Evolutionary conservation across 805 yeast species (phyloP), one percentile per base, ranked within the genome.

Genomic region (Candida krabiensis): DNA sequence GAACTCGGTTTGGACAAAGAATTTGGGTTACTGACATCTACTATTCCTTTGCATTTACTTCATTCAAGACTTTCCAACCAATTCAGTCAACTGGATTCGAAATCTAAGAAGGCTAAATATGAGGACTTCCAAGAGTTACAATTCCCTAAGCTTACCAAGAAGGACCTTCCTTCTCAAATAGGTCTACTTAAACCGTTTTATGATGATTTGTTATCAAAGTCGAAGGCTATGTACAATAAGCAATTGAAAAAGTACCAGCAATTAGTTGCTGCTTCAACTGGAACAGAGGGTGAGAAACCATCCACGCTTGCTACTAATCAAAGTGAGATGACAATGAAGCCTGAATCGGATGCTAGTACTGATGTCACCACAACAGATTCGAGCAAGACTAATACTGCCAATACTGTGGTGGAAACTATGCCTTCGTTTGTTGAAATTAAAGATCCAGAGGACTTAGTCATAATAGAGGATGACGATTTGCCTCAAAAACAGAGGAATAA

Each of bases 1-100:
- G 98, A 91, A 49, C 69, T 93, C 33, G 99, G 99, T 0, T 67
- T 93, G 37, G 98, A 91, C 54, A 86, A 83, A 53, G 99, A 93
- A 60, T 84, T 88, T 59, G 90, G 91, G 9, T 68, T 91, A 57
- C 64, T 89, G 34, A 83, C 90, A 19, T 75, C 90, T 3, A 78
- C 96, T 0, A 88, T 93, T 19, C 99, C 99, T 2, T 69, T 95
- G 30, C 96, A 91, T 61, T 67, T 93, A 40, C 67, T 93, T 25
- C 96, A 88, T 50, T 80, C 95, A 7, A 72, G 83, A 42, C 70
- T 86, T 33, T 80, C 80, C 31, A 82, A 73, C 41, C 73, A 81
- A n/a, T 71, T 67, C 45, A 65, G 63, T 41, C 70, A 66, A 19
- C 69, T 70, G 14, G 69, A 69, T 23, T 67, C 70, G 19, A 75